Conservation (phyloP, 768 basidiomycete genomes). For the Asterophora lycoperdoides region DNA sequence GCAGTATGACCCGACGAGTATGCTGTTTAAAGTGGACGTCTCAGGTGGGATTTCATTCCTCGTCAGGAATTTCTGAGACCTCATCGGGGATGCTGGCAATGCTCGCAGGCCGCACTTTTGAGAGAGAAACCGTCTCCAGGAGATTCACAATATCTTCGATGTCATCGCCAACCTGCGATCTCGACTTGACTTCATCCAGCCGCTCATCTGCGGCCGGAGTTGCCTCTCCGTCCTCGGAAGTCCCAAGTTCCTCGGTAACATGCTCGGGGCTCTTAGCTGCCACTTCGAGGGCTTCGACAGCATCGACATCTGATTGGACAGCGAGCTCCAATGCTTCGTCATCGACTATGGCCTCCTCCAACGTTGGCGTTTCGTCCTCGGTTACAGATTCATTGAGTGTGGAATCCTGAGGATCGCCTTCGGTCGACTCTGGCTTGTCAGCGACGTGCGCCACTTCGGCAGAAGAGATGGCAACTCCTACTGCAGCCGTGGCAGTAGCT, state of each 20-base stretch:
- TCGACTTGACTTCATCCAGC: slow-evolving; percentile 13
- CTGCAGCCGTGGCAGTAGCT: slow-evolving; percentile 13
- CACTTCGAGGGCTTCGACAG: not conserved
- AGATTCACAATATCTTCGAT: slow-evolving; percentile 65
- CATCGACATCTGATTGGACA: not conserved
- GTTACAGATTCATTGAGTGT: not conserved
- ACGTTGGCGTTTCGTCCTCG: not conserved
- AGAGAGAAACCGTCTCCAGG: slow-evolving; percentile 43
- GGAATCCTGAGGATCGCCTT: not conserved
- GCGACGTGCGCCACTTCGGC: slow-evolving; percentile 3
- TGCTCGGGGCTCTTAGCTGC: not conserved
- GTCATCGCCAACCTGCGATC: slow-evolving; percentile 31
- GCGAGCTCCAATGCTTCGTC: not conserved
- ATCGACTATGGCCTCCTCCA: not conserved
- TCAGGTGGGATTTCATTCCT: slow-evolving; percentile 33
- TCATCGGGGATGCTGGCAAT: slow-evolving; percentile 51
- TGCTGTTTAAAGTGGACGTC: not conserved
- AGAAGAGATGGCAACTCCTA: not conserved
- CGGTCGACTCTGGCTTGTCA: not conserved
- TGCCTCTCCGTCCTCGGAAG: slow-evolving; percentile 1
- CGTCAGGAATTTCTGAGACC: slow-evolving; percentile 51
- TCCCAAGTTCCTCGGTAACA: not conserved
- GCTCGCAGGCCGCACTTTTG: slow-evolving; percentile 39
- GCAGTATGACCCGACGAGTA: not conserved
- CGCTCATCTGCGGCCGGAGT: slow-evolving; percentile 15